phyloP scores from a whole-genome alignment of 2,329 filamentous ascomycete genomes.

The Colletotrichum acutatum region DNA sequence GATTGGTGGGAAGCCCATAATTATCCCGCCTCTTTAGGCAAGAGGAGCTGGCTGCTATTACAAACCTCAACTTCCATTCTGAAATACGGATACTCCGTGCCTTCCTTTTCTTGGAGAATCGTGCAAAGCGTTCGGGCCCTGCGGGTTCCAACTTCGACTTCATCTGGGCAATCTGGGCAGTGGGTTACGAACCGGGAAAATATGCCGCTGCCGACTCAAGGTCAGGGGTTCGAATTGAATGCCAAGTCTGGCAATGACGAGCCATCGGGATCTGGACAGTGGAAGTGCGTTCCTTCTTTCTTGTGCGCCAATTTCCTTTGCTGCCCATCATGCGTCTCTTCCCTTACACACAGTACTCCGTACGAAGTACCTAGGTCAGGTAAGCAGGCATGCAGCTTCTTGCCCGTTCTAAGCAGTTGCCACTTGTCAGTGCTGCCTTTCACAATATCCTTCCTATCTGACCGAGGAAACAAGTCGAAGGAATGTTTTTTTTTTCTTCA shows the following conservation, averaged over 20 bases:
- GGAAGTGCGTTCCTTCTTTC: not conserved
- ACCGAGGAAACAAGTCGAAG: not conserved
- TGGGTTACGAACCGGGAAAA: constrained; percentile 4
- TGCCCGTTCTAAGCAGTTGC: constrained; percentile 7
- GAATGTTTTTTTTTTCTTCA: not conserved
- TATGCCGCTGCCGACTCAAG: constrained; percentile 24
- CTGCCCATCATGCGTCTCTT: not conserved
- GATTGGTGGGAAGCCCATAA: too few species aligned
- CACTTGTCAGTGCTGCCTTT: not conserved
- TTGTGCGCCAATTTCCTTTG: constrained; percentile 7
- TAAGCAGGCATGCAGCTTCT: not conserved
- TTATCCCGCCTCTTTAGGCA: not conserved
- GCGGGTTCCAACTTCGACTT: not conserved
- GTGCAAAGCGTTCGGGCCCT: not conserved
- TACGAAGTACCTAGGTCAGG: not conserved
- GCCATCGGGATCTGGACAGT: not conserved
- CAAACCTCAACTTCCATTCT: not conserved
- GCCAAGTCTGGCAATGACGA: not conserved
- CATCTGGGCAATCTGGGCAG: too few species aligned
- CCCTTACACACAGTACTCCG: too few species aligned
- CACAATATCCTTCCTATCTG: not conserved
- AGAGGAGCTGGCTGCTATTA: not conserved
- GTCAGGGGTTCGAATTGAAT: not conserved
- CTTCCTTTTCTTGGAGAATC: not conserved
- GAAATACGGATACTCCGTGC: too few species aligned